A percentile compares a stretch with the other conserved stretches of the same genome.
Evolutionary conservation across 768 basidiomycete species (phyloP).

Genomic region (Mrakia hoshinonis): DNA sequence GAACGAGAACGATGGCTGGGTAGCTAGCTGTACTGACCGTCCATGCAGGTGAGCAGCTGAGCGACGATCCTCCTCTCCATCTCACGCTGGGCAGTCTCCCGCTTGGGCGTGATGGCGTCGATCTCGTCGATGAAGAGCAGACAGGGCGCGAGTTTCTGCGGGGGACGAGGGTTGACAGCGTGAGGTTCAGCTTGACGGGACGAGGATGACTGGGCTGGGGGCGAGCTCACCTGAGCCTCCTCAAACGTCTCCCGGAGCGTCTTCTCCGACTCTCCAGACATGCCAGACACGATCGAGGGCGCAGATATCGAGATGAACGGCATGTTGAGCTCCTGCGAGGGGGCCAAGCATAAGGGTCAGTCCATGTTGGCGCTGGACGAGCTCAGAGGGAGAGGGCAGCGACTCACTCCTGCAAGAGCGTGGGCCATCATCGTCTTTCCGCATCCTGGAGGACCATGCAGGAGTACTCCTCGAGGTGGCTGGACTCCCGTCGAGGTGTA

Average conservation of each 20-base stretch:
- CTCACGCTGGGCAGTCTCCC: conserved; percentile 94
- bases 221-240: conserved; percentile 71
- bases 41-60: conserved; percentile 96
- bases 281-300: conserved; percentile 90
- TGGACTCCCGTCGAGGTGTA: conserved; percentile 88
- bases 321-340: conserved; percentile 70
- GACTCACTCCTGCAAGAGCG: conserved; percentile 83
- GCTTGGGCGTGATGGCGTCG: conserved; percentile 92
- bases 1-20: background rate
- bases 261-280: conserved; percentile 98
- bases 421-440: conserved; percentile 92
- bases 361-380: background rate
- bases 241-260: conserved; percentile 92
- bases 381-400: background rate
- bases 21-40: conserved; percentile 51
- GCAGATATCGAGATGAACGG: conserved; percentile 93
- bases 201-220: too few relatives aligned
- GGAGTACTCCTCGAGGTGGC: conserved; percentile 79
- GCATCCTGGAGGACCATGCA: conserved; percentile 94
- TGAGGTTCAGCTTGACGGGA: background rate
- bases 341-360: background rate
- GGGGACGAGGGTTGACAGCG: too few relatives aligned
- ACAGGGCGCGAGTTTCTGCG: conserved; percentile 80
- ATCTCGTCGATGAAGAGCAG: conserved; percentile 96
- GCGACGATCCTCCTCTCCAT: conserved; percentile 98